These are phyloP conservation scores for Clarireedia paspali DNA, from an alignment of 2,329 filamentous ascomycete species.

Conservation along the genomic window DNA sequence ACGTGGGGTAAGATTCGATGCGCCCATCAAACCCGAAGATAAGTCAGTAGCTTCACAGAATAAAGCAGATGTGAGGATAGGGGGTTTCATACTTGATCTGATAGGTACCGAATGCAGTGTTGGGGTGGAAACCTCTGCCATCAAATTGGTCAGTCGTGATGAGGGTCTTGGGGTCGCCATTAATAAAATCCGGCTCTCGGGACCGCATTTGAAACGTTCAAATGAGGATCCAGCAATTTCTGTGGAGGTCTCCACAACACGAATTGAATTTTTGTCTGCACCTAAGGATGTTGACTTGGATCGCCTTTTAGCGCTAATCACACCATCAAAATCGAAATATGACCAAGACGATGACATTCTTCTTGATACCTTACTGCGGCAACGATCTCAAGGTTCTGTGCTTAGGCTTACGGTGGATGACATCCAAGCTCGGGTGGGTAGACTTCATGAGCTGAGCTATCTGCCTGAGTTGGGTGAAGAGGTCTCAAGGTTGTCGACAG, in stretches of 20 bases:
- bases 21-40: constrained; percentile 29
- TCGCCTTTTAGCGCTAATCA: constrained; percentile 75
- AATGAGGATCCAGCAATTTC: constrained; percentile 52
- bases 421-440: constrained; percentile 53
- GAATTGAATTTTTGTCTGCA: constrained; percentile 62
- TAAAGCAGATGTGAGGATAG: constrained; percentile 72
- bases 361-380: constrained; percentile 80
- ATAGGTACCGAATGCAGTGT: constrained; percentile 70
- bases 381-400: constrained; percentile 79
- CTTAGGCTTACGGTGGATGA: constrained; percentile 61
- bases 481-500: constrained; percentile 71
- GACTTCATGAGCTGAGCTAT: constrained; percentile 56
- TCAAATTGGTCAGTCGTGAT: constrained; percentile 72
- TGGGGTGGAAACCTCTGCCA: constrained; percentile 65
- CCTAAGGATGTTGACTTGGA: constrained; percentile 78
- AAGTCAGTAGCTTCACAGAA: constrained; percentile 26
- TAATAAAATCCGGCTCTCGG: constrained; percentile 65
- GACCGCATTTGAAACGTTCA: constrained; percentile 53
- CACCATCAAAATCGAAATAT: constrained; percentile 83
- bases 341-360: constrained; percentile 88
- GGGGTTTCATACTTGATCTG: constrained; percentile 69
- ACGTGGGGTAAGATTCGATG: constrained; percentile 53
- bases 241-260: constrained; percentile 56
- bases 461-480: constrained; percentile 71
- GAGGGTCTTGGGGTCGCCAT: constrained; percentile 66